Evolutionary conservation across 2,329 filamentous ascomycete species (phyloP), one percentile per base, ranked within the genome.

Genomic region (Fusarium tuaranense): DNA sequence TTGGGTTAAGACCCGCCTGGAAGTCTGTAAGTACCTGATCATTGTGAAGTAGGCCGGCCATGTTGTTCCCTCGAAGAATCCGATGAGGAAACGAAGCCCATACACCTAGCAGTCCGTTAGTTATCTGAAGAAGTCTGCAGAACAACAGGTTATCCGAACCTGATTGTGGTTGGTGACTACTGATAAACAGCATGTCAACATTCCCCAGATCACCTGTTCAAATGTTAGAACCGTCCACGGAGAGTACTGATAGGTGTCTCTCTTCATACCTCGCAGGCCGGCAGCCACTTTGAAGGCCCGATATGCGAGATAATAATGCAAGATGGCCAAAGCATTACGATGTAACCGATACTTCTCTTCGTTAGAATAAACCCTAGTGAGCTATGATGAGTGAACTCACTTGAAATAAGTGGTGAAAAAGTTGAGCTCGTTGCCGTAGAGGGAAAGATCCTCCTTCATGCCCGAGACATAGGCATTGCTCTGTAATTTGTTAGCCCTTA

Each of bases 21-120:
- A 10, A 25, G 7, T n/a, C 27, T 32, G 34, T 2, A 27, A 4
- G 5, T 62, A 64, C 68, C 68, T 70, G 18, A 70, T 70, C 68
- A 70, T 68, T 2, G 68, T 70, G 39, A 68, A 68, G n/a, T 68
- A 70, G 9, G 68, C 68, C 5, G 68, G 68, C 68, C 68, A 70
- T 0, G 68, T 51, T 10, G 68, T 69, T 34, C 67, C 67, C 30
- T 69, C 67, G 13, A 59, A 69, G 9, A 69, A 69, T 9, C 67
- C 67, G 22, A 69, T 62, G 4, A 67, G 63, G n/a, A 69, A 69
- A 3, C 67, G 67, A 55, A 69, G 58, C 0, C 67, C 63, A n/a
- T 69, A 69, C 6, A 66, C 63, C 67, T 69, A 6, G 7, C 3
- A 5, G 1, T 1, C 4, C 5, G 16, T 66, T 20, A 66, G 67